Evolutionary conservation across 1,284 basidiomycete genomes (phyloP).

Genomic region (Apiotrichum brassicae): DNA sequence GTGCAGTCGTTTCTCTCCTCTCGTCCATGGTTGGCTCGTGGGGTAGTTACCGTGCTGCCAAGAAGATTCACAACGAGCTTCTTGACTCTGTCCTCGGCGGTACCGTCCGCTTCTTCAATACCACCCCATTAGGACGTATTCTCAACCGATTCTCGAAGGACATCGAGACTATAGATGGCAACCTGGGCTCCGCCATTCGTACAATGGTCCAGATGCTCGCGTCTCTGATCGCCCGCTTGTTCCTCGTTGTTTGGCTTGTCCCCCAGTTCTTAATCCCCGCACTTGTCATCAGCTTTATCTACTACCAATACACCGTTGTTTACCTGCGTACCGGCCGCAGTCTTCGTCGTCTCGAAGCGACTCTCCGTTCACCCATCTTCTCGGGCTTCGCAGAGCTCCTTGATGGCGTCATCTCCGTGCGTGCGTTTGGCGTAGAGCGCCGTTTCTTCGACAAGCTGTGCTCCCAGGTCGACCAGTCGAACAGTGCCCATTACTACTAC

Average conservation of each 20-base stretch:
- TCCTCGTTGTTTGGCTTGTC: conserved; percentile 57
- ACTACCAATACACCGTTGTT: conserved; percentile 61
- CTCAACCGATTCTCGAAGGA: conserved; percentile 75
- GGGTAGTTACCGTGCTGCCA: conserved; percentile 53
- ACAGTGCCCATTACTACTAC: conserved; percentile 47
- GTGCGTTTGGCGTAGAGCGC: conserved; percentile 76
- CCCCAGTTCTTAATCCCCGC: conserved; percentile 69
- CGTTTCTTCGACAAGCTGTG: conserved; percentile 69
- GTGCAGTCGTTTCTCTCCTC: conserved; percentile 34
- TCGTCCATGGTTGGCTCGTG: conserved; percentile 38
- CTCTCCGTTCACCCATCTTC: conserved; percentile 42
- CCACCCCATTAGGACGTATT: conserved; percentile 54
- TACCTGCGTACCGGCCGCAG: conserved; percentile 66
- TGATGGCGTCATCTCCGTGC: conserved; percentile 71
- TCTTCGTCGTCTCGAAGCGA: conserved; percentile 65
- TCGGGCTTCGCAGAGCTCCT: conserved; percentile 71
- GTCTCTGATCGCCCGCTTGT: conserved; percentile 61
- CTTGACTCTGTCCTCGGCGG: conserved; percentile 33
- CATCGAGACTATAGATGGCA: conserved; percentile 68
- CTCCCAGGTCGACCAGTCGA: conserved; percentile 61
- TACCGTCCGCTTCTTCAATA: conserved; percentile 45
- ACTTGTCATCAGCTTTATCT: conserved; percentile 55
- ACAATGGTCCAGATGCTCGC: conserved; percentile 67
- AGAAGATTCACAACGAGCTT: conserved; percentile 38
- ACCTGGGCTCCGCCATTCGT: conserved; percentile 62